Base-by-base conservation (phyloP, 257 asterid genomes). In the Solanum virginianum region DNA sequence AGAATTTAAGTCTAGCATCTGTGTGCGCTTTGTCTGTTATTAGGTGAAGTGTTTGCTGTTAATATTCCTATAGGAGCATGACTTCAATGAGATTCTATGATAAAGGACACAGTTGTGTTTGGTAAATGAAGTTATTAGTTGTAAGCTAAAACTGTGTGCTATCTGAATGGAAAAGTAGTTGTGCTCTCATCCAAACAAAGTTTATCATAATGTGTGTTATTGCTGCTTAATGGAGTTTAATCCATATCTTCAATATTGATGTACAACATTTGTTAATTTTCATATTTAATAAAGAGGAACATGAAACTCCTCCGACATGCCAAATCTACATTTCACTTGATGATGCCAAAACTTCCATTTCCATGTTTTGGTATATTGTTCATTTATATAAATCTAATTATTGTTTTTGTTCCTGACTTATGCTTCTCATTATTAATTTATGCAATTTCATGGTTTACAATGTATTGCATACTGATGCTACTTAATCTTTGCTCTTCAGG, bases 401-500 rank as follows among this genome's bases (percentile, higher is more conserved):
- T 84, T 22, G 8, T 70, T n/a, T 17, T 77, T 51, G 63, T 26
- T 77, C 59, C 65, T 8, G 41, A 54, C 57, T 66, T 47, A 3
- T 22, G 81, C 55, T 47, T 22, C 81, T 47, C 59, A 16, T 13
- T 74, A 45, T 74, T 49, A 22, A 83, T 84, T 68, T 60, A 47
- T 86, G 81, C 24, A 55, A 20, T 5, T 45, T 79, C 59, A 53
- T 71, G 68, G 15, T 32, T 43, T 85, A 17, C 56, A 15, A 39
- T 20, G 16, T 24, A 17, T 51, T 53, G 83, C 83, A 70, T 86
- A 12, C 84, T 66, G 24, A 66, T 81, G 36, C 68, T 70, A 69
- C 69, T 66, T 84, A 36, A 36, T 32, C 56, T 66, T 83, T 43
- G 41, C 79, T 63, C 17, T 88, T 80, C 63, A 96, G 98, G 99